phyloP scores from a whole-genome alignment of 2,329 filamentous ascomycete genomes.

The Cercospora sp. region DNA sequence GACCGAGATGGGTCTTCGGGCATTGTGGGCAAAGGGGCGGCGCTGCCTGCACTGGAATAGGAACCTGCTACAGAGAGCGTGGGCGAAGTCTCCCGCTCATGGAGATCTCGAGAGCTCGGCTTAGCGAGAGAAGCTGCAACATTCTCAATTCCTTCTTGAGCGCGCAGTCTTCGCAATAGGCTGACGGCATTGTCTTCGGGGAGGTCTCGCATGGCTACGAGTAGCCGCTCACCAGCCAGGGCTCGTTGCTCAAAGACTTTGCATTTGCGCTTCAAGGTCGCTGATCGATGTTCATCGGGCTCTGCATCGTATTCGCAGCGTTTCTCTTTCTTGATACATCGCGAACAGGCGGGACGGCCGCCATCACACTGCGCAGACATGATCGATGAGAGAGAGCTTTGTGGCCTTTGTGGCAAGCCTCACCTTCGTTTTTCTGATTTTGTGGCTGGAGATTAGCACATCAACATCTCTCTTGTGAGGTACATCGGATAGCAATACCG shows the following conservation, averaged over 20 bases:
- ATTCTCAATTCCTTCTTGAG: neutral
- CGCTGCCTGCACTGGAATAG: constrained; percentile 2
- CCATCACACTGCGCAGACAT: constrained; percentile 9
- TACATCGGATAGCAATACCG: neutral
- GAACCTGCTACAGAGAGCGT: neutral
- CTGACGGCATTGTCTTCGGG: neutral
- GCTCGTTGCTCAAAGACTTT: constrained; percentile 1
- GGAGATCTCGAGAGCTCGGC: neutral
- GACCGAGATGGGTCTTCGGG: neutral
- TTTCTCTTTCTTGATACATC: constrained; percentile 1
- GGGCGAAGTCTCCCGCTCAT: neutral
- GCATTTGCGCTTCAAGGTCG: constrained; percentile 7
- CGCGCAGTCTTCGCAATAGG: constrained; percentile 2
- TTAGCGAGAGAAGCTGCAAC: neutral
- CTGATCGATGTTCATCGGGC: constrained; percentile 10
- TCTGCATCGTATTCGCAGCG: constrained; percentile 9
- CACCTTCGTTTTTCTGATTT: constrained; percentile 8
- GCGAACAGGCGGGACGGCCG: constrained; percentile 5
- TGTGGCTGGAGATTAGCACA: neutral
- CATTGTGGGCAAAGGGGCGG: neutral
- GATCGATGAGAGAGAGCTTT: neutral
- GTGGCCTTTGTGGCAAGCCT: neutral
- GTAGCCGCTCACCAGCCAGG: neutral
- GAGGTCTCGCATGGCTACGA: neutral
- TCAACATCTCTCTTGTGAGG: neutral